A percentile compares a stretch with the other conserved stretches of the same genome.
Conservation (phyloP, 345 rosid species). For the Heritiera fomes region DNA sequence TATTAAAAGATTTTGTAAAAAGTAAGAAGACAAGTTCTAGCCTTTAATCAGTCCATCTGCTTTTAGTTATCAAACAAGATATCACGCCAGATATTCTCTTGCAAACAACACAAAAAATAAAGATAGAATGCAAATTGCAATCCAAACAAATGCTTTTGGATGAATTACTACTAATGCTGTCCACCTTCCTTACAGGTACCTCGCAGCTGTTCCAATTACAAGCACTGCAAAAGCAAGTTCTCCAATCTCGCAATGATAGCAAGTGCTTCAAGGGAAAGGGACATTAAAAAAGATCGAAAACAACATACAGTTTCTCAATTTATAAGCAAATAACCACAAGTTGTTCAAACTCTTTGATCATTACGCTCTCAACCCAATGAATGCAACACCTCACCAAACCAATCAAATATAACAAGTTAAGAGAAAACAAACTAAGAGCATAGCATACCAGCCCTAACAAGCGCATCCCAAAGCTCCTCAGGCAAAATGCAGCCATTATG, state of each 20-base stretch:
- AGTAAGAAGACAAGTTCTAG: not conserved
- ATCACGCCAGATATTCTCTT: not conserved
- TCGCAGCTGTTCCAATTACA: not conserved
- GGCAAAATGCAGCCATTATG: slow-evolving; percentile 87
- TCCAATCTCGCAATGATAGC: not conserved
- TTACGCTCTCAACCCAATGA: slow-evolving; percentile 14
- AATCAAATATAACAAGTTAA: slow-evolving; percentile 4
- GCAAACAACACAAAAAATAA: not conserved
- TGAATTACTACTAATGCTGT: not conserved
- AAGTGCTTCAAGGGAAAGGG: slow-evolving; percentile 6
- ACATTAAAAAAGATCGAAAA: slow-evolving; percentile 2
- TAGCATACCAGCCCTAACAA: slow-evolving; percentile 71
- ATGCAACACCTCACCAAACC: not conserved
- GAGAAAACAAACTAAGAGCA: slow-evolving; percentile 21
- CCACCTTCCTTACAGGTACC: not conserved
- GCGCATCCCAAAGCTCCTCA: slow-evolving; percentile 83
- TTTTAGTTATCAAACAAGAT: not conserved
- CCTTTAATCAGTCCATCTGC: not conserved
- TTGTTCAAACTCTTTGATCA: not conserved
- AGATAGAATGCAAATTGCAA: not conserved
- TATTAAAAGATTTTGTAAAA: not conserved
- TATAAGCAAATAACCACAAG: not conserved
- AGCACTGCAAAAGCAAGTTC: not conserved
- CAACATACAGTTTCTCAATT: not conserved
- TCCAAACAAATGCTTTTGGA: not conserved